Conservation (phyloP, 208 protist genomes). For the Porcisia hertigi region DNA sequence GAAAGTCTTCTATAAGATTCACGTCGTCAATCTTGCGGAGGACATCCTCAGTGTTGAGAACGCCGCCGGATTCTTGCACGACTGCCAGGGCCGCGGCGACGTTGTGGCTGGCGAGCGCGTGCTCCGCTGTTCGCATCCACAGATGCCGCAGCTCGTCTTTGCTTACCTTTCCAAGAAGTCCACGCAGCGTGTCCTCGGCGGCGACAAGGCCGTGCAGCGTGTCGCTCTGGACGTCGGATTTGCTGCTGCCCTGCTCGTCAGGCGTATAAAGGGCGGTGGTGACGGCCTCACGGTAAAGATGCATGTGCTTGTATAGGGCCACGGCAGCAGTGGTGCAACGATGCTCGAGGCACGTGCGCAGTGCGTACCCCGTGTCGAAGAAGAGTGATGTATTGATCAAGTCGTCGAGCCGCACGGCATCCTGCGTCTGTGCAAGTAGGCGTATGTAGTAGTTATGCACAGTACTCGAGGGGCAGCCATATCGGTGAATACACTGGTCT, state of each 20-base stretch:
- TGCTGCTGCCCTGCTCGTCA: not conserved
- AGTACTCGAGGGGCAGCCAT: slow-evolving; percentile 72
- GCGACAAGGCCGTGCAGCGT: slow-evolving; percentile 60
- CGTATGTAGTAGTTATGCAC: slow-evolving; percentile 95
- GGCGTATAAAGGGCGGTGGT: slow-evolving; percentile 67
- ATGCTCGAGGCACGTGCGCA: slow-evolving; percentile 88
- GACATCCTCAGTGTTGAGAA: slow-evolving; percentile 96
- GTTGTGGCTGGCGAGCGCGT: slow-evolving; percentile 81
- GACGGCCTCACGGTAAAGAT: slow-evolving; percentile 95
- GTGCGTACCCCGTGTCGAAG: slow-evolving; percentile 92
- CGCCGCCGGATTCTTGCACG: slow-evolving; percentile 61
- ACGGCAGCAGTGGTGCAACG: slow-evolving; percentile 78
- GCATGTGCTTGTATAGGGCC: slow-evolving; percentile 90
- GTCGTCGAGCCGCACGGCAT: slow-evolving; percentile 67
- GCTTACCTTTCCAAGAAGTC: slow-evolving; percentile 51
- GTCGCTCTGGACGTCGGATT: not conserved
- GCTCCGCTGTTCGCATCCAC: slow-evolving; percentile 92
- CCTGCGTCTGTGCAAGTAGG: slow-evolving; percentile 81
- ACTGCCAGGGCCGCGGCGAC: slow-evolving; percentile 80
- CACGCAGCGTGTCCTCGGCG: slow-evolving; percentile 76
- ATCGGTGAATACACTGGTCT: slow-evolving; percentile 87
- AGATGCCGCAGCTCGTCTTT: slow-evolving; percentile 89
- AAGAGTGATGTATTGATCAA: slow-evolving; percentile 81
- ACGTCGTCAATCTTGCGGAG: slow-evolving; percentile 94
- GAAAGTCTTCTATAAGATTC: slow-evolving; percentile 93